Base-by-base conservation (phyloP, 1,284 basidiomycete genomes). In the Leccinum fallax region DNA sequence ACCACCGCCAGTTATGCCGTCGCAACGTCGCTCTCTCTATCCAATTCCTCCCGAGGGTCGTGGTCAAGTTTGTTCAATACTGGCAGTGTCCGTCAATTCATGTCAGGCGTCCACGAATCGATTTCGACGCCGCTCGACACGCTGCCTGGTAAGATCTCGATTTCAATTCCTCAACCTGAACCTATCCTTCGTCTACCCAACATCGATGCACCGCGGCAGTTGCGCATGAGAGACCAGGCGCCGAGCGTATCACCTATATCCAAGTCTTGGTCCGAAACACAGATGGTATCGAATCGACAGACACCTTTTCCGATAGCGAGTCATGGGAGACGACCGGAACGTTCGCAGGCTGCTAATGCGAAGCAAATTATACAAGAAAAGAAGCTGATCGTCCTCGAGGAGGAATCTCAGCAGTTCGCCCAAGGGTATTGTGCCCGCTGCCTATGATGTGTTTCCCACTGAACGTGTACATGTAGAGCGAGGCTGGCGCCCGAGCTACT, bases 41-140 rank as follows among this genome's bases (percentile, higher is more conserved):
- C 87, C 0, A 79, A 76, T 28, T 84, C 85, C 13, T 90, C 90
- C 3, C 81, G 85, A 53, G 88, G 85, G 2, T 90, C 90, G 0
- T 91, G 90, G 90, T 89, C 89, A 0, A 91, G 85, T 68, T 69
- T 92, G 4, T 89, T 91, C 71, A 87, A 85, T 60, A 75, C 87
- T 1, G 83, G 82, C 9, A 83, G 79, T 49, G 79, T 91, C 74
- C 81, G 87, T 24, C 87, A 89, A 57, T 82, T 91, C 55, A 85
- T 92, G 77, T 78, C 78, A 9, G 82, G 83, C 34, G 73, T 81
- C 52, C 81, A 82, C 38, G 85, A 84, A 61, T 78, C 80, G 1
- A 72, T 84, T 10, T 80, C 74, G 8, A 80, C 79, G 1, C 81
- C 83, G 16, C 68, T 75, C 4, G 69, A 73, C 5, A 66, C 61